Base-by-base conservation (phyloP, 345 rosid genomes). In the Cardamine chenopodiifolia region DNA sequence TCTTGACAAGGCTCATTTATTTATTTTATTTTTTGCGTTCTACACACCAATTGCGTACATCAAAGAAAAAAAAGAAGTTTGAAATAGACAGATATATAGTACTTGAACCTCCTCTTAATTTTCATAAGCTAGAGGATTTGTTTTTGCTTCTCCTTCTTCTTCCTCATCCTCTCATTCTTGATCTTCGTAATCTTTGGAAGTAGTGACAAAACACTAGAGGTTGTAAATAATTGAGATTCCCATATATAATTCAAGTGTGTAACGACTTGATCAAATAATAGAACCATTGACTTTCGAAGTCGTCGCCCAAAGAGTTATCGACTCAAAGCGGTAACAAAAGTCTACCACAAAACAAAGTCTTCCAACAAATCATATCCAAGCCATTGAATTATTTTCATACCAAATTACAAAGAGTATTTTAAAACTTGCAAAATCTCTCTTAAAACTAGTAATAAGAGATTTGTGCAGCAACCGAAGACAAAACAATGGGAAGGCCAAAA, bases 401-500 rank as follows among this genome's bases (percentile, higher is more conserved):
- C 28, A 20, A 55, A 23, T 22, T 45, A 65, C n/a, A 52, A 37
- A 53, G 15, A 55, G 12, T 31, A 57, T 57, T 58, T 47, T 49
- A 35, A 56, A 54, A 73, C 45, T 44, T 13, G 14, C 13, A 34
- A 39, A 39, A 40, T 11, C 35, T 54, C 34, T 53, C 6, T 40
- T 14, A 62, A 23, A 26, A 22, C 47, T 15, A n/a, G 26, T 13
- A 25, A 12, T 5, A 25, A 23, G 57, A 52, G n/a, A 23, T 2
- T 59, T 9, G 47, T 20, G 34, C 58, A 70, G 6, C 66, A 45
- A 57, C 31, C 3, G 19, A 32, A 23, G 22, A 23, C 34, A 28
- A 39, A 52, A 39, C 17, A 63, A 63, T 73, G 70, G 77, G 77
- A 53, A 73, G 56, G 34, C 77, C 77, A 73, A 72, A 72, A 79